phyloP scores from a whole-genome alignment of 2,329 filamentous ascomycete species.

The Lachnum nothofagi region DNA sequence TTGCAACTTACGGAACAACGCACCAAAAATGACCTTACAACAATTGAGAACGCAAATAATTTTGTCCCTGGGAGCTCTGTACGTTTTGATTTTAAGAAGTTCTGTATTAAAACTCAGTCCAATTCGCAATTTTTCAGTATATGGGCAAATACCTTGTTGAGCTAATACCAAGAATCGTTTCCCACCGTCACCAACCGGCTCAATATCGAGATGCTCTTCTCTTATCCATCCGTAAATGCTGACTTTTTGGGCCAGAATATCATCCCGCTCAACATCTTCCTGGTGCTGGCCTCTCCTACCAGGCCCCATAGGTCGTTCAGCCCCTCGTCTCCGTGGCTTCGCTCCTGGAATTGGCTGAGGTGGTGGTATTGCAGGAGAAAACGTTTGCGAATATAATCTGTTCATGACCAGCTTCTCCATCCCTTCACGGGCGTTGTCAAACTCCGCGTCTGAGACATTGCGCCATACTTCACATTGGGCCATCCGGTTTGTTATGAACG shows the following conservation, averaged over 20 bases:
- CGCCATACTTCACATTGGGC: conserved; percentile 93
- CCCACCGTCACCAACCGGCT: conserved; percentile 76
- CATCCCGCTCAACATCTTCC: conserved; percentile 93
- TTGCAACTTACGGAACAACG: conserved; percentile 22
- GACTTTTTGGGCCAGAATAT: conserved; percentile 93
- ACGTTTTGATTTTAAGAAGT: conserved; percentile 91
- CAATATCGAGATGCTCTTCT: conserved; percentile 91
- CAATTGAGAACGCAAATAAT: conserved; percentile 98
- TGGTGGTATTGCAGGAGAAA: conserved; percentile 85
- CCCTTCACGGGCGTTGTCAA: conserved; percentile 94
- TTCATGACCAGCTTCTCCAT: conserved; percentile 99
- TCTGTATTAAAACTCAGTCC: conserved; percentile 48
- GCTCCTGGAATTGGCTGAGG: conserved; percentile 67
- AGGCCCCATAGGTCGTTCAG: conserved; percentile 65
- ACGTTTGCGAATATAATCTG: conserved; percentile 87
- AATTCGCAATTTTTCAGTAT: background rate
- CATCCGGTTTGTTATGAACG: conserved; percentile 99
- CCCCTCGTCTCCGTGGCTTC: conserved; percentile 63
- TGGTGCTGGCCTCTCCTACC: conserved; percentile 94
- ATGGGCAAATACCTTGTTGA: conserved; percentile 65
- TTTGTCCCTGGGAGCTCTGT: conserved; percentile 94
- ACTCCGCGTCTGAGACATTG: conserved; percentile 91
- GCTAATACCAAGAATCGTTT: conserved; percentile 82
- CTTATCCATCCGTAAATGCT: conserved; percentile 93
- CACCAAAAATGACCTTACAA: conserved; percentile 98